phyloP scores from a whole-genome alignment of 192 early-diverging fungal species.

The Mortierella antarctica region DNA sequence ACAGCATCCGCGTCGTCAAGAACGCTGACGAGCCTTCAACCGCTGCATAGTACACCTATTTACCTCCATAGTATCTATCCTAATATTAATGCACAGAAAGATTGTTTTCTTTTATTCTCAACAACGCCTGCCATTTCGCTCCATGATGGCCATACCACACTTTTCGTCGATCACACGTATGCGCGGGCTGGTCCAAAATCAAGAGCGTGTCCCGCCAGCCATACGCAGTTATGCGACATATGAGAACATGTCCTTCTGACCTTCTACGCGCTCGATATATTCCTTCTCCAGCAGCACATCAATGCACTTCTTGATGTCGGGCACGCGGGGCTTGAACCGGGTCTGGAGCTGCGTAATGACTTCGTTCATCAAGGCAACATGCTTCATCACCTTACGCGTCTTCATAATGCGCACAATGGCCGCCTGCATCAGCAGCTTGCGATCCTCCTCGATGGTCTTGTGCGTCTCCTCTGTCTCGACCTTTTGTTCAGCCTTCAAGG shows the following conservation, averaged over 20 bases:
- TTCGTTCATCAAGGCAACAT: conserved; percentile 87
- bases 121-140: neutral
- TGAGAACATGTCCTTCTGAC: conserved; percentile 83
- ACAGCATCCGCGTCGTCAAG: conserved; percentile 22
- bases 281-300: conserved; percentile 93
- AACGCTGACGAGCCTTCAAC: neutral
- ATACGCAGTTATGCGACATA: conserved; percentile 73
- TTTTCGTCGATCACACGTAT: too few species aligned
- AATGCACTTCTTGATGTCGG: conserved; percentile 97
- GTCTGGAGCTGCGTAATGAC: conserved; percentile 88
- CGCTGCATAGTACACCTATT: conserved; percentile 1
- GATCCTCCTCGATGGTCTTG: conserved; percentile 91
- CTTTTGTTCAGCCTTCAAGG: conserved; percentile 90
- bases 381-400: conserved; percentile 90
- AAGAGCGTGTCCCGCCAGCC: too few species aligned
- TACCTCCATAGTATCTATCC: neutral
- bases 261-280: conserved; percentile 90
- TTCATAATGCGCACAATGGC: conserved; percentile 99
- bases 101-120: neutral
- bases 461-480: conserved; percentile 92
- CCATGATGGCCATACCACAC: too few species aligned
- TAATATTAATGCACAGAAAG: neutral
- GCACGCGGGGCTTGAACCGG: conserved; percentile 90
- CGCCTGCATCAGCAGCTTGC: conserved; percentile 95
- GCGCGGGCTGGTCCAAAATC: too few species aligned